phyloP scores from a whole-genome alignment of 495 filamentous ascomycete genomes.

The Cairneyella variabilis region DNA sequence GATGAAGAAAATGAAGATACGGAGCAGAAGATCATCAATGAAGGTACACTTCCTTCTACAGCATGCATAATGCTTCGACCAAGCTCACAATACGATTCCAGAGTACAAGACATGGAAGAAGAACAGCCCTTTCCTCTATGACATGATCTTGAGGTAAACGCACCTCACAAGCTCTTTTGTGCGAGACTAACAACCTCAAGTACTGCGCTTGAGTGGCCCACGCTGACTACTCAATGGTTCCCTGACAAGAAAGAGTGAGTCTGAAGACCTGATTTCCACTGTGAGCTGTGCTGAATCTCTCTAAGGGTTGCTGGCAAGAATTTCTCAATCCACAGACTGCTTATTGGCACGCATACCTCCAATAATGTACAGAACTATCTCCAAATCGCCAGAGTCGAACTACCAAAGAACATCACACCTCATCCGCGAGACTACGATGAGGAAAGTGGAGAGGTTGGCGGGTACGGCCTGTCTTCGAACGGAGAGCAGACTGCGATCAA shows the following conservation, averaged over 20 bases:
- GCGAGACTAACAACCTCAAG: constrained; percentile 36
- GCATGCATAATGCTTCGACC: background rate
- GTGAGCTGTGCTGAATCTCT: constrained; percentile 15
- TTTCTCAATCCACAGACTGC: constrained; percentile 81
- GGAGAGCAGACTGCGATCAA: constrained; percentile 60
- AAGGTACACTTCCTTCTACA: constrained; percentile 50
- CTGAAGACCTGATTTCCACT: background rate
- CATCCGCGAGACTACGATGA: constrained; percentile 84
- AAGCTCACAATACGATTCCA: constrained; percentile 32
- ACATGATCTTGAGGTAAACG: constrained; percentile 75
- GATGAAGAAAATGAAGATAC: constrained; percentile 26
- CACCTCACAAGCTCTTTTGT: background rate
- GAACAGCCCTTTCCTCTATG: constrained; percentile 97
- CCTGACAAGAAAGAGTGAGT: constrained; percentile 85
- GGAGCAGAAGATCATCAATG: constrained; percentile 84
- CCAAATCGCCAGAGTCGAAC: constrained; percentile 87
- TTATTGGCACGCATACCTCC: constrained; percentile 94
- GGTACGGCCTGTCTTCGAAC: constrained; percentile 61
- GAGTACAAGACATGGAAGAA: constrained; percentile 99
- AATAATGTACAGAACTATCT: constrained; percentile 85
- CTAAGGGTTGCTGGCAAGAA: constrained; percentile 72
- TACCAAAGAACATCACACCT: constrained; percentile 73
- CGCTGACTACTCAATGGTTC: constrained; percentile 95
- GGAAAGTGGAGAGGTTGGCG: constrained; percentile 86
- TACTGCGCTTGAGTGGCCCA: constrained; percentile 96